Conservation (phyloP, 1,139 yeast genomes). For the Yamadazyma triangularis region DNA sequence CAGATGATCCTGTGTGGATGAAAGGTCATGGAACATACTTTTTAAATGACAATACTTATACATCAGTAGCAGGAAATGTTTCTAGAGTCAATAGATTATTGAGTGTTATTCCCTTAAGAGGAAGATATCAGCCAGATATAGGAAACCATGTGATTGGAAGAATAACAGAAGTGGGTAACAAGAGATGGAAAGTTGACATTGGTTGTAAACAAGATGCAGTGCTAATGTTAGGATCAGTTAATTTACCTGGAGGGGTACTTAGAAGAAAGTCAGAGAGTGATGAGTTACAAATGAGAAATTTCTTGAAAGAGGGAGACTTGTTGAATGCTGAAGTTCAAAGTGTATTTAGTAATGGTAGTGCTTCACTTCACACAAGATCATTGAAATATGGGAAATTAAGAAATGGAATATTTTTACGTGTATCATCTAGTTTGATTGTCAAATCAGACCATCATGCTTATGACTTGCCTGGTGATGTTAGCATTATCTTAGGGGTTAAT, state of each 20-base stretch:
- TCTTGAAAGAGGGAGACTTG: conserved; percentile 94
- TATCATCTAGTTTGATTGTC: conserved; percentile 78
- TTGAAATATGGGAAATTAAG: conserved; percentile 91
- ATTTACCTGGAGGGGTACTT: conserved; percentile 94
- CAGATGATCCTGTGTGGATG: conserved; percentile 98
- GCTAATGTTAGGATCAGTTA: conserved; percentile 90
- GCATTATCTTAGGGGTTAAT: conserved; percentile 86
- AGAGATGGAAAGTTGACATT: conserved; percentile 95
- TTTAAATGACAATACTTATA: conserved; percentile 64
- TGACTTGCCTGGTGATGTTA: conserved; percentile 85
- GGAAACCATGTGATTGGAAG: conserved; percentile 97
- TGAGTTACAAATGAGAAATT: conserved; percentile 92
- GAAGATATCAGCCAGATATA: conserved; percentile 87
- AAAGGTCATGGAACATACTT: conserved; percentile 97
- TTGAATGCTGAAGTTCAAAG: conserved; percentile 95
- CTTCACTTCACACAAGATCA: conserved; percentile 92
- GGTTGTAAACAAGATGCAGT: conserved; percentile 93
- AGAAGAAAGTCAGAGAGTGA: conserved; percentile 93
- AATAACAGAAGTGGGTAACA: conserved; percentile 88
- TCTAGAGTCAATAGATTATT: conserved; percentile 81
- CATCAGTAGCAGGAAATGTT: conserved; percentile 90
- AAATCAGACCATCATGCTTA: conserved; percentile 85
- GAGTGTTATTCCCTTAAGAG: conserved; percentile 81
- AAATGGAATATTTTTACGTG: conserved; percentile 78
- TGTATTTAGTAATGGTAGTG: conserved; percentile 84